Base-by-base conservation (phyloP, 2,329 filamentous ascomycete genomes). In the Ceratocystis colombiana region DNA sequence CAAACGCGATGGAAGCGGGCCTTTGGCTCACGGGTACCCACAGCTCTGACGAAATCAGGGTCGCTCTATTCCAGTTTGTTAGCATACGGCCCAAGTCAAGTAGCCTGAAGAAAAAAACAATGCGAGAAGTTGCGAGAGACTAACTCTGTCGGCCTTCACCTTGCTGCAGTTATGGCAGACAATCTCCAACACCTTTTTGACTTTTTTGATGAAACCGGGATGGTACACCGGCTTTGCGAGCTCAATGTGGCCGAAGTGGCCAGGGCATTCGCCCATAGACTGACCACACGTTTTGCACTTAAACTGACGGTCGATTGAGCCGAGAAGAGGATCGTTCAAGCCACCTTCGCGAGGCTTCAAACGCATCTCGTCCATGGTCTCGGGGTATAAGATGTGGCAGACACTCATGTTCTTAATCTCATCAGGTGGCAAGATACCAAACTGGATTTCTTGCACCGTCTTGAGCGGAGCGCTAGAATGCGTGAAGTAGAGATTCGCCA, bases 351-450 rank as follows among this genome's bases (percentile, higher is more conserved):
- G 90, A 70, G 94, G 94, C 75, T 90, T 90, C 71, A 89, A 87
- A 73, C 92, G 89, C 76, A 88, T 88, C 77, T 99, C 94, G 74
- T 99, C 94, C 94, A 99, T 96, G 33, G 94, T 97, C 80, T 99
- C 94, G n/a, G 94, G 92, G 75, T 96, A 97, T 76, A 94, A 84
- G 75, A 99, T 93, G 76, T 96, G 90, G 72, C 87, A 89, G 70
- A 97, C 93, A 78, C 92, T 96, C 90, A 97, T 95, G 73, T 88
- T 92, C 82, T 99, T 97, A 78, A 97, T 96, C 80, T 99, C 95
- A 76, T 99, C 94, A 30, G 94, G 94, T 45, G 94, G 96, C 77
- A 99, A 85, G 75, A 99, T 84, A 74, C 94, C 94, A 75, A 99
- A 99, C 82, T 99, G 95, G 73, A 99, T 96, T 83, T 99, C 95